phyloP scores from a whole-genome alignment of 2,329 filamentous ascomycete genomes.

The Aspergillus aculeatus region DNA sequence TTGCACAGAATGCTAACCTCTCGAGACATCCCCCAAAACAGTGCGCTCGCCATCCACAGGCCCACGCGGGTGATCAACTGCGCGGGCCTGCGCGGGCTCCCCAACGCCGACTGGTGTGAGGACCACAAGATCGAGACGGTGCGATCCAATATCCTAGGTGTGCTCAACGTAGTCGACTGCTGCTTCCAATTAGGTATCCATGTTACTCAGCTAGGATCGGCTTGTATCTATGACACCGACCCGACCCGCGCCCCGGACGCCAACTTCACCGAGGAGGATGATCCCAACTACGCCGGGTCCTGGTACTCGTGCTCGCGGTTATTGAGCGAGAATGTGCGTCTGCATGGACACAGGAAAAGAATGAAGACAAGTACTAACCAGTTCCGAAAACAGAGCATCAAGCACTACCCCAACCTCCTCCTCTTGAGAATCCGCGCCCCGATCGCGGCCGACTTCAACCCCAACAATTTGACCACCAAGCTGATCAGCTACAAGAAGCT shows the following conservation, averaged over 20 bases:
- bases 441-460: slow-evolving; percentile 6
- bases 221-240: slow-evolving; percentile 6
- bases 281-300: not conserved
- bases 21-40: not conserved
- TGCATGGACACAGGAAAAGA: too few relatives aligned
- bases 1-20: too few relatives aligned
- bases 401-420: slow-evolving; percentile 8
- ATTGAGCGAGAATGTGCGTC: slow-evolving; percentile 2
- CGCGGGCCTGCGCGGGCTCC: slow-evolving; percentile 2
- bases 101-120: slow-evolving; percentile 9
- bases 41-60: not conserved
- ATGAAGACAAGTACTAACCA: too few relatives aligned
- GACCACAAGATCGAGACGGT: not conserved
- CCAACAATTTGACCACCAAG: slow-evolving; percentile 3
- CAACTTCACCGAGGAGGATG: slow-evolving; percentile 4
- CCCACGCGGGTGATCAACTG: slow-evolving; percentile 4
- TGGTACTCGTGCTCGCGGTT: slow-evolving; percentile 3
- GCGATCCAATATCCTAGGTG: slow-evolving; percentile 8
- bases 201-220: slow-evolving; percentile 5
- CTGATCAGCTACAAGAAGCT: slow-evolving; percentile 6
- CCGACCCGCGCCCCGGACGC: not conserved
- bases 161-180: slow-evolving; percentile 1
- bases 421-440: slow-evolving; percentile 6
- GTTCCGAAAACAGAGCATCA: not conserved
- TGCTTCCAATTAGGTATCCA: not conserved